Percentiles rank a stretch among this genome's conserved stretches.
Evolutionary conservation across 441 rosid genomes (phyloP).

Genomic region (Populus hybrid): DNA sequence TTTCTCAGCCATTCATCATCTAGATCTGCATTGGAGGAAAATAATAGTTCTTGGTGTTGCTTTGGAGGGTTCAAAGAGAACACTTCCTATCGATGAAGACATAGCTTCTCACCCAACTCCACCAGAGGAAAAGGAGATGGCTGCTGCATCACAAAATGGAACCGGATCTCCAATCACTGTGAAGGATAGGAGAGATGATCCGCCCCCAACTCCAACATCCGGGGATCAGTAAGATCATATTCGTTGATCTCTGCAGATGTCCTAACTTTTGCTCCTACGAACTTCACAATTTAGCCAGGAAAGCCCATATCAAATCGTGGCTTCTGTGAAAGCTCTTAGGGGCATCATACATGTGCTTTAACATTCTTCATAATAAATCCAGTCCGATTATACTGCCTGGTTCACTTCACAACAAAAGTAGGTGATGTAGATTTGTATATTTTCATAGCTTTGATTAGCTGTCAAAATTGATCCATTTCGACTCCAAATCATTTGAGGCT

Average conservation of each 20-base stretch:
- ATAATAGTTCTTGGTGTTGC: slow-evolving; percentile 83
- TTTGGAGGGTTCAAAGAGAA: slow-evolving; percentile 77
- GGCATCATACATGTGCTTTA: background rate
- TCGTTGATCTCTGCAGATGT: slow-evolving; percentile 2
- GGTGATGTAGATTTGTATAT: background rate
- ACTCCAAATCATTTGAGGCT: background rate
- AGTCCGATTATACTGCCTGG: background rate
- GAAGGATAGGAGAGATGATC: slow-evolving; percentile 50
- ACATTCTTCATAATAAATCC: background rate
- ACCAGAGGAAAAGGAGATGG: slow-evolving; percentile 48
- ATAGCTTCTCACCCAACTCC: slow-evolving; percentile 31
- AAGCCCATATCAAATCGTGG: background rate
- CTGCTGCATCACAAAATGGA: slow-evolving; percentile 42
- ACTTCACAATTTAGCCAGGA: background rate
- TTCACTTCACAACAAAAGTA: background rate
- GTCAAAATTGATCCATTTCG: background rate
- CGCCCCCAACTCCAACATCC: slow-evolving; percentile 32
- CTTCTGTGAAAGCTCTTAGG: background rate
- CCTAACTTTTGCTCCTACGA: background rate
- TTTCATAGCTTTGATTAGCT: background rate
- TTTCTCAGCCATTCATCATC: slow-evolving; percentile 29
- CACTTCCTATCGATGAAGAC: slow-evolving; percentile 78
- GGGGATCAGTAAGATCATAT: slow-evolving; percentile 22
- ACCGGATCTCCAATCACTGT: slow-evolving; percentile 37
- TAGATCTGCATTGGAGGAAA: slow-evolving; percentile 64